Evolutionary conservation across 441 rosid species (phyloP).

Genomic region (Populus hybrid): DNA sequence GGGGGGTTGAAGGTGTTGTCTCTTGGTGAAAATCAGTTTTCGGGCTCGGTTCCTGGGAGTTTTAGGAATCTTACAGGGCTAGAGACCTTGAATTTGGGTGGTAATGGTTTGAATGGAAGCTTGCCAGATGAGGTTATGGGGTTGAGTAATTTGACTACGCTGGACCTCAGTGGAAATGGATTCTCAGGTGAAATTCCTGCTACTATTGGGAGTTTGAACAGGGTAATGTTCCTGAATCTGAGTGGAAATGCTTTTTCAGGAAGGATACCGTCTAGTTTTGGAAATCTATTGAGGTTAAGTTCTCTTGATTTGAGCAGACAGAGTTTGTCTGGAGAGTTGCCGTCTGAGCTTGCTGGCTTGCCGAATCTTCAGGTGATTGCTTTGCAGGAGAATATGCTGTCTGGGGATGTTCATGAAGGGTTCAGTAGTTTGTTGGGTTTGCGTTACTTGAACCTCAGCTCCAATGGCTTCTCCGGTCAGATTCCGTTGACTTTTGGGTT

Average conservation of each 20-base stretch:
- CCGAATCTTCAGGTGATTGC: conserved; percentile 88
- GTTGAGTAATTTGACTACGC: conserved; percentile 52
- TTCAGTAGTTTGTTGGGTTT: conserved; percentile 81
- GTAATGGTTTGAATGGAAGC: conserved; percentile 58
- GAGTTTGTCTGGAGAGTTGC: conserved; percentile 72
- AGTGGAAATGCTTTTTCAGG: conserved; percentile 74
- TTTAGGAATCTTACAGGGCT: conserved; percentile 49
- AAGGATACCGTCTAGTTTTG: conserved; percentile 60
- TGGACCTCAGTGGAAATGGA: conserved; percentile 72
- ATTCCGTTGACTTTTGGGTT: conserved; percentile 76
- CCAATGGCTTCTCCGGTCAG: conserved; percentile 65
- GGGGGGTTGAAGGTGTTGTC: conserved; percentile 56
- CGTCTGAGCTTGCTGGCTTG: conserved; percentile 71
- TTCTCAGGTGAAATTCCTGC: conserved; percentile 70
- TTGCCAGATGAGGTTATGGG: conserved; percentile 63
- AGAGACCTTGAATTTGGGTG: conserved; percentile 48
- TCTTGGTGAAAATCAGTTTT: conserved; percentile 59
- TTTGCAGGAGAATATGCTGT: conserved; percentile 71
- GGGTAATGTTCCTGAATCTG: conserved; percentile 53
- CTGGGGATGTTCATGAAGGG: conserved; percentile 80
- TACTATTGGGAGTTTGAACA: conserved; percentile 61
- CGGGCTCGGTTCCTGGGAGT: conserved; percentile 58
- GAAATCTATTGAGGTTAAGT: conserved; percentile 61
- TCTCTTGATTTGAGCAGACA: conserved; percentile 85
- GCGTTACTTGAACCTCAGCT: conserved; percentile 65